Percentiles rank a stretch among this genome's conserved stretches.
Evolutionary conservation across 768 basidiomycete genomes (phyloP).

Genomic region (Galerina sulciceps): DNA sequence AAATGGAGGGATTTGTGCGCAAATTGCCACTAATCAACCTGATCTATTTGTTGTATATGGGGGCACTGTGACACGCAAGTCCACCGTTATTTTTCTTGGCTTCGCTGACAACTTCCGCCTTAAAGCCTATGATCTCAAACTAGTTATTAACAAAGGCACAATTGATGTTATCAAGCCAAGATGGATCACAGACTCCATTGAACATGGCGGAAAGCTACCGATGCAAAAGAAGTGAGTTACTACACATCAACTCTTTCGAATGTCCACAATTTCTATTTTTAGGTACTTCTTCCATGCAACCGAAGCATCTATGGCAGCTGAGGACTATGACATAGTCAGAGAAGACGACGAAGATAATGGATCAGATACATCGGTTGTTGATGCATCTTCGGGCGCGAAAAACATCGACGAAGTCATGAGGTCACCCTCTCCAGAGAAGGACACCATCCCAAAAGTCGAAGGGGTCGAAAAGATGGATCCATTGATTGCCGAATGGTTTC

Average conservation of each 20-base stretch:
- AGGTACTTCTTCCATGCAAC: conserved; percentile 87
- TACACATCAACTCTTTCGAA: background rate
- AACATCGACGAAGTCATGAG: conserved; percentile 11
- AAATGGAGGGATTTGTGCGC: conserved; percentile 68
- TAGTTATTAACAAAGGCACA: conserved; percentile 69
- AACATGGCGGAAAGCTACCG: conserved; percentile 55
- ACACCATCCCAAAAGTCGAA: conserved; percentile 17
- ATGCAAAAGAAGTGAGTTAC: conserved; percentile 65
- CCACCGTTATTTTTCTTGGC: background rate
- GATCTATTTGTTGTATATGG: conserved; percentile 68
- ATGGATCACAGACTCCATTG: conserved; percentile 85
- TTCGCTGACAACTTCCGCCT: background rate
- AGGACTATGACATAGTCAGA: conserved; percentile 54
- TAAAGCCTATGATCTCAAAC: conserved; percentile 71
- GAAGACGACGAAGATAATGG: conserved; percentile 40
- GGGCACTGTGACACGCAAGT: conserved; percentile 70
- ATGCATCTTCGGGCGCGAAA: conserved; percentile 1
- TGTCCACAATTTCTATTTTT: background rate
- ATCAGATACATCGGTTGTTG: background rate
- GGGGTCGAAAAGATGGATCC: conserved; percentile 44
- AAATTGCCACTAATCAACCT: conserved; percentile 60
- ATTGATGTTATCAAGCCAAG: conserved; percentile 78
- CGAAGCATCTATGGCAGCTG: conserved; percentile 44
- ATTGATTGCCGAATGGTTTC: conserved; percentile 63
- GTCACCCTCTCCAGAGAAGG: conserved; percentile 17